These are phyloP conservation scores for Magnusiomyces starmeri DNA, from an alignment of 1,139 yeast genomes.

Conservation along the genomic window DNA sequence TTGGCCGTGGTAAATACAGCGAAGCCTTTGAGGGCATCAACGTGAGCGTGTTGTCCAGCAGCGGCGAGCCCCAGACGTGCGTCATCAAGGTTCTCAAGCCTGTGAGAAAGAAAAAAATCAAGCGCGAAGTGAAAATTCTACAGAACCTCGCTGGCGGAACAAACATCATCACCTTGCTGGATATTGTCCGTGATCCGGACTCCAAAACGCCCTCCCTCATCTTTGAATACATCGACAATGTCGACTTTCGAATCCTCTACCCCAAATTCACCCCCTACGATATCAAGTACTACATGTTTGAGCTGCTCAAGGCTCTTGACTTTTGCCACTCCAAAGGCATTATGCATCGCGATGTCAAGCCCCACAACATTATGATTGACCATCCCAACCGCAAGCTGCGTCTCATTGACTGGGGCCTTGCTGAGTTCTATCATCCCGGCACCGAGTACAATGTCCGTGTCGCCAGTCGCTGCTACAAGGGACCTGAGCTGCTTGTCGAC, in stretches of 20 bases:
- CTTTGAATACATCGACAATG: conserved; percentile 84
- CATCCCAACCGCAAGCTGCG: conserved; percentile 64
- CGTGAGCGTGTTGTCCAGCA: conserved; percentile 27
- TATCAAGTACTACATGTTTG: conserved; percentile 81
- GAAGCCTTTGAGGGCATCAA: conserved; percentile 87
- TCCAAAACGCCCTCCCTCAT: conserved; percentile 90
- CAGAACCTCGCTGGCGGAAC: conserved; percentile 85
- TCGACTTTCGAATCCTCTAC: conserved; percentile 83
- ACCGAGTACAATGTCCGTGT: conserved; percentile 95
- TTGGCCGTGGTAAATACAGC: conserved; percentile 95
- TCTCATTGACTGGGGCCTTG: conserved; percentile 97
- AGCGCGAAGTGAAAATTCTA: conserved; percentile 86
- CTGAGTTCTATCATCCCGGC: conserved; percentile 94
- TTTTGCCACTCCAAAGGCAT: conserved; percentile 96
- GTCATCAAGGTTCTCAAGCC: conserved; percentile 96
- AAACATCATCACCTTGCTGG: conserved; percentile 72
- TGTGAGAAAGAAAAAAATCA: conserved; percentile 91
- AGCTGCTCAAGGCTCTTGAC: conserved; percentile 82
- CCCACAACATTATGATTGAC: conserved; percentile 97
- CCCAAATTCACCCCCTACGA: conserved; percentile 84
- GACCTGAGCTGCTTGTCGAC: conserved; percentile 94
- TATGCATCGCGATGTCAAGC: conserved; percentile 98
- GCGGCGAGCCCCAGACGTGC: conserved; percentile 35
- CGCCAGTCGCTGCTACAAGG: conserved; percentile 96
- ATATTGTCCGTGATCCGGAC: conserved; percentile 83